phyloP scores from a whole-genome alignment of 2,329 filamentous ascomycete species.

The Cercospora sp. region DNA sequence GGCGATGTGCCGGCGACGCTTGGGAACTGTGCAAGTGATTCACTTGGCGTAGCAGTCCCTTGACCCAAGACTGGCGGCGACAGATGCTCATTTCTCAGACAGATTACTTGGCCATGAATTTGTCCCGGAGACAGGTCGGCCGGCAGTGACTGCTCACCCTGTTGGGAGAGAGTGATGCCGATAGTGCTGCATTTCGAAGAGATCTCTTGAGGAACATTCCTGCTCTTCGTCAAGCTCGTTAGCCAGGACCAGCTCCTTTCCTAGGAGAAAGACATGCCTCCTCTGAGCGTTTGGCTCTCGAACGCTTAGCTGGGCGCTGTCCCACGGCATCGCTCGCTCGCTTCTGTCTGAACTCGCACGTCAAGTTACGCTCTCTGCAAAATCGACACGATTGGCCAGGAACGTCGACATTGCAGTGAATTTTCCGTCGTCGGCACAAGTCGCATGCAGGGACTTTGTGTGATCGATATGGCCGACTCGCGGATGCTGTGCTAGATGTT shows the following conservation, averaged over 20 bases:
- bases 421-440: slow-evolving; percentile 37
- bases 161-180: neutral
- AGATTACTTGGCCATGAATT: neutral
- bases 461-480: slow-evolving; percentile 43
- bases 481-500: neutral
- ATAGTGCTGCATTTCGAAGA: neutral
- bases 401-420: slow-evolving; percentile 46
- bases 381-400: slow-evolving; percentile 43
- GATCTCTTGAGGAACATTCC: neutral
- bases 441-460: slow-evolving; percentile 12
- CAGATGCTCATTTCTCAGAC: neutral
- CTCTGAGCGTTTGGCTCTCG: neutral
- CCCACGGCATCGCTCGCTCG: neutral
- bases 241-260: neutral
- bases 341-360: slow-evolving; percentile 39
- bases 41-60: slow-evolving; percentile 7
- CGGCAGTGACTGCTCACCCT: neutral
- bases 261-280: neutral
- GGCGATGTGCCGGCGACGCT: slow-evolving; percentile 31
- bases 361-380: slow-evolving; percentile 42
- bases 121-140: neutral
- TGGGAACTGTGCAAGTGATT: slow-evolving; percentile 29
- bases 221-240: neutral
- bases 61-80: neutral
- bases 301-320: slow-evolving; percentile 16